These are phyloP conservation scores for Agrocybe praecox DNA, from an alignment of 768 basidiomycete species.

Conservation along the genomic window DNA sequence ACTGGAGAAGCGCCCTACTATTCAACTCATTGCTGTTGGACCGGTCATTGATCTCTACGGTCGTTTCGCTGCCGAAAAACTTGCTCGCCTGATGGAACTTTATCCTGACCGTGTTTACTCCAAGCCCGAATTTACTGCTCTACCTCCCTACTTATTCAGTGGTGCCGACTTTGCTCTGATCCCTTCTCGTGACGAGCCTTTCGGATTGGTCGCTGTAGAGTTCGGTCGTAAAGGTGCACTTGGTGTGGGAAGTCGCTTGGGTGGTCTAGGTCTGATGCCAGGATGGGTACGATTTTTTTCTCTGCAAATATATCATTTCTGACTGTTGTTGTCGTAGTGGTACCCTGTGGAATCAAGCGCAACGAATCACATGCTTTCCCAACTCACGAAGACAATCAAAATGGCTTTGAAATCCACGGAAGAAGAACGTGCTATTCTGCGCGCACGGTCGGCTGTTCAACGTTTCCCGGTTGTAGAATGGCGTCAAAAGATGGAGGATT, in stretches of 20 bases:
- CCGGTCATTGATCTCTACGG: slow-evolving; percentile 96
- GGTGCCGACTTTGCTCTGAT: slow-evolving; percentile 96
- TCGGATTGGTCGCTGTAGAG: slow-evolving; percentile 94
- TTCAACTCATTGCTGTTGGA: slow-evolving; percentile 88
- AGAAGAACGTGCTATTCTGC: slow-evolving; percentile 89
- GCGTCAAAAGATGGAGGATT: slow-evolving; percentile 95
- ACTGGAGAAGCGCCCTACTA: slow-evolving; percentile 81
- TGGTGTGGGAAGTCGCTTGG: slow-evolving; percentile 91
- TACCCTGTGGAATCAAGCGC: slow-evolving; percentile 95
- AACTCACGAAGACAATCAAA: slow-evolving; percentile 93
- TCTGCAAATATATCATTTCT: slow-evolving; percentile 4
- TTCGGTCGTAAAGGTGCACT: slow-evolving; percentile 96
- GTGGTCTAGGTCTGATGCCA: slow-evolving; percentile 95
- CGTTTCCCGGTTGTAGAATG: slow-evolving; percentile 98
- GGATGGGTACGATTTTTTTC: slow-evolving; percentile 75
- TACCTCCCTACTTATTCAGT: slow-evolving; percentile 92
- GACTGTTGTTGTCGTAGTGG: slow-evolving; percentile 60
- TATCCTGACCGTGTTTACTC: slow-evolving; percentile 93
- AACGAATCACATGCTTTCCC: slow-evolving; percentile 93
- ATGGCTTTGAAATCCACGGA: slow-evolving; percentile 89
- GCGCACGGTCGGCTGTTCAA: slow-evolving; percentile 91
- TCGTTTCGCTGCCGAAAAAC: slow-evolving; percentile 93
- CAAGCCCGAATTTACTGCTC: slow-evolving; percentile 95
- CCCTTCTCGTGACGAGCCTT: slow-evolving; percentile 95
- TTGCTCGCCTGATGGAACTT: slow-evolving; percentile 91